Conservation (phyloP, 371 early-diverging fungal genomes). For the Chytridiales sp. region DNA sequence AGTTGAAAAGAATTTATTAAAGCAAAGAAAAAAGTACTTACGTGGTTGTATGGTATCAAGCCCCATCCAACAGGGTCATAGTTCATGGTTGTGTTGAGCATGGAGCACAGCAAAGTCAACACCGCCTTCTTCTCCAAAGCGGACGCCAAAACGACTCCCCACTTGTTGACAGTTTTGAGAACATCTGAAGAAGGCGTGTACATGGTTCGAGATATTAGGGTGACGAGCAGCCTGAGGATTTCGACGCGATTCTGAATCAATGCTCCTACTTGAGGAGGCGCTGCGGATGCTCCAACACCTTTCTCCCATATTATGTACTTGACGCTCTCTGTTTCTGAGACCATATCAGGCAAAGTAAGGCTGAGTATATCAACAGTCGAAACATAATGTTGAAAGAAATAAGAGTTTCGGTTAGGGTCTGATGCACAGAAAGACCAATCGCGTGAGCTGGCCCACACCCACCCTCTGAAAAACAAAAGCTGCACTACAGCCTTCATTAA, state of each 20-base stretch:
- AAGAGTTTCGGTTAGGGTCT: too few species aligned
- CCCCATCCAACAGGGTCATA: constrained; percentile 85
- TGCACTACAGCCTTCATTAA: constrained; percentile 51
- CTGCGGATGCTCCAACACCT: constrained; percentile 60
- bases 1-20: background rate
- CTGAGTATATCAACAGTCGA: constrained; percentile 6
- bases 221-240: constrained; percentile 69
- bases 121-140: constrained; percentile 68
- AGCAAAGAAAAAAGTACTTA: constrained; percentile 19
- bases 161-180: constrained; percentile 32
- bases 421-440: too few species aligned
- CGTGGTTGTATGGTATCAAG: constrained; percentile 77
- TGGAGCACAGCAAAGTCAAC: constrained; percentile 73
- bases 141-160: constrained; percentile 26
- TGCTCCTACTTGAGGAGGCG: constrained; percentile 42
- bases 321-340: constrained; percentile 37
- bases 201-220: constrained; percentile 75
- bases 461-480: constrained; percentile 67
- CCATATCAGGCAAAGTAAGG: constrained; percentile 68
- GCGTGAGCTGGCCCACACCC: background rate
- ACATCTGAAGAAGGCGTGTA: constrained; percentile 69
- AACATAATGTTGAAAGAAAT: background rate
- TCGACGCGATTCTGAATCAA: constrained; percentile 71
- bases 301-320: constrained; percentile 74
- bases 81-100: constrained; percentile 74